Evolutionary conservation across 371 early-diverging fungal genomes (phyloP), one percentile per base, ranked within the genome.

Genomic region (Rhizopus delemar): DNA sequence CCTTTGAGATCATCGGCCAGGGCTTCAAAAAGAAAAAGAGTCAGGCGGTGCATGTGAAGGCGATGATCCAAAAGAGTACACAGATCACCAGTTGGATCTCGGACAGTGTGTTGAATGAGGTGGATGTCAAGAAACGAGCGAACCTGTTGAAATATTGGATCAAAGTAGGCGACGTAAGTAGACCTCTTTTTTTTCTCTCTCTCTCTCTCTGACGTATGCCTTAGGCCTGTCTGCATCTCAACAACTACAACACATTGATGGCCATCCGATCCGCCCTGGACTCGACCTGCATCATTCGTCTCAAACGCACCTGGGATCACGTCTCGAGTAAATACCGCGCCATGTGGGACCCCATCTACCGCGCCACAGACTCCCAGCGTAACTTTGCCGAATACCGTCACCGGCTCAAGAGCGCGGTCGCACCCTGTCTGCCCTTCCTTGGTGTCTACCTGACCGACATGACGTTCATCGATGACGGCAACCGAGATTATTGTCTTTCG

Each of bases 381-480:
- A 94, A 94, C 70, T 94, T 86, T 69, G 78, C 86, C 2, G 86
- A 84, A 35, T 94, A 93, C 67, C 79, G 95, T n/a, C 70, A 72
- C 8, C 62, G 79, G 5, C 56, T 95, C 41, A 84, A 84, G 43
- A 73, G 73, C 6, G 72, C 86, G 1, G 60, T 79, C 6, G 86
- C 90, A 4, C 94, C 94, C 1, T 87, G 89, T 41, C 67, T 93
- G 5, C 94, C 93, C 0, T 93, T 92, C 57, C 66, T 93, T 29
- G 94, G 93, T 22, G 70, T 93, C n/a, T 93, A 88, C 56, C 75
- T 95, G 31, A 92, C 93, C 4, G 95, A 95, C 61, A 73, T 95
- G 67, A 93, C 92, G 0, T 93, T 93, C 68, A 88, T 90, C 35
- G 90, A 78, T 29, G 78, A 78, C 46, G 75, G 78, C 45, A 80